phyloP scores from a whole-genome alignment of 73 alveolate genomes.

The Urostyla sp. region DNA sequence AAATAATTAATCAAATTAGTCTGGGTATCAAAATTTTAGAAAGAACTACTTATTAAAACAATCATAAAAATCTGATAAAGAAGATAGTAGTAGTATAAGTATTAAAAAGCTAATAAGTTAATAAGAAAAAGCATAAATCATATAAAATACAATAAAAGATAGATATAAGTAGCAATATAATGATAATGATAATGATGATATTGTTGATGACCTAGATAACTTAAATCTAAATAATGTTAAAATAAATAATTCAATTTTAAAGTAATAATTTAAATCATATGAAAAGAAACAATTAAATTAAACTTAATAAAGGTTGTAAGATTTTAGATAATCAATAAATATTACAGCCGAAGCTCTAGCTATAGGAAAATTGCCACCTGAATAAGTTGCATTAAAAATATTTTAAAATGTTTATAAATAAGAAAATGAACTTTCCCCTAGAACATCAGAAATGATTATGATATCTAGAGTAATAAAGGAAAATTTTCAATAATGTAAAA shows the following conservation, averaged over 20 bases:
- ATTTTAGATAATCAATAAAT: neutral
- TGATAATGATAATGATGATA: neutral
- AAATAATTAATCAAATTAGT: neutral
- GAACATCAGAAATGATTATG: constrained; percentile 52
- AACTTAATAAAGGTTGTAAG: neutral
- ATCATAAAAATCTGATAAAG: neutral
- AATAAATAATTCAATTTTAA: neutral
- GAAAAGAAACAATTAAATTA: neutral
- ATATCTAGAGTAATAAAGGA: constrained; percentile 29
- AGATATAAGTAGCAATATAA: neutral
- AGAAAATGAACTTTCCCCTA: constrained; percentile 39
- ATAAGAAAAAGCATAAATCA: neutral
- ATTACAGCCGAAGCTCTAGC: constrained; percentile 51
- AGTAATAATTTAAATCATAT: neutral
- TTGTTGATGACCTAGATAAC: neutral
- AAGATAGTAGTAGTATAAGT: neutral
- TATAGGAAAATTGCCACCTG: constrained; percentile 50
- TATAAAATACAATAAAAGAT: neutral
- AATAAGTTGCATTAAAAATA: constrained; percentile 30
- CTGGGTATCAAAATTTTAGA: neutral
- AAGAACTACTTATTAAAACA: neutral
- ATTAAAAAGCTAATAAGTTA: neutral
- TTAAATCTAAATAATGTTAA: constrained; percentile 20
- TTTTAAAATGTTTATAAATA: neutral
- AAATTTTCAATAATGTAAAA: neutral